Evolutionary conservation across 2,329 filamentous ascomycete genomes (phyloP).

Genomic region (Aspergillus sp.): DNA sequence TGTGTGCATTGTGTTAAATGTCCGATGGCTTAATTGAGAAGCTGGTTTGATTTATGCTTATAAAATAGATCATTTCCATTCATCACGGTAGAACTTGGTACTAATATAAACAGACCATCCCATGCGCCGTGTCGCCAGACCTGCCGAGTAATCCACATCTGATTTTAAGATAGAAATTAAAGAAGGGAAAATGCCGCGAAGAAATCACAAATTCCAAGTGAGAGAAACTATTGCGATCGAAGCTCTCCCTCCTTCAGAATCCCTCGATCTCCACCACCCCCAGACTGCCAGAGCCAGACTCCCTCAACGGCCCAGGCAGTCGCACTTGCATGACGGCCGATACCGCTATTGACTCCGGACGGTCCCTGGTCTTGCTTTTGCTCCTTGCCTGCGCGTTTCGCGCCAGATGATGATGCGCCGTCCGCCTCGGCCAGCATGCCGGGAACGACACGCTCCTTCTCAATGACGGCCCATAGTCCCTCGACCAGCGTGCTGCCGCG

Average conservation of each 20-base stretch:
- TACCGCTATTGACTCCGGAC: constrained; percentile 18
- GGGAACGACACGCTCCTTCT: constrained; percentile 74
- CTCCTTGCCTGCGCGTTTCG: constrained; percentile 40
- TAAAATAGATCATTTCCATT: background rate
- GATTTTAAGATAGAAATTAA: background rate
- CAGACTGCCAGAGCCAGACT: constrained; percentile 81
- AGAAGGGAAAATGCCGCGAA: background rate
- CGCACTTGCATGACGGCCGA: constrained; percentile 69
- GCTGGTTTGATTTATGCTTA: background rate
- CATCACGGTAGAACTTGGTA: background rate
- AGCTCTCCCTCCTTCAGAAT: constrained; percentile 36
- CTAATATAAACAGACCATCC: background rate
- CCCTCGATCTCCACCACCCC: constrained; percentile 52
- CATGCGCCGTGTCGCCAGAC: background rate
- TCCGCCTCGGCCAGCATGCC: constrained; percentile 74
- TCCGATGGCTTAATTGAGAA: background rate
- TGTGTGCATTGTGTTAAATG: background rate
- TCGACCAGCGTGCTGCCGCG: constrained; percentile 65
- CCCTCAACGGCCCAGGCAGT: constrained; percentile 85
- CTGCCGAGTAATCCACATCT: background rate
- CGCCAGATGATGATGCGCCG: constrained; percentile 25
- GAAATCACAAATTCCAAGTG: background rate
- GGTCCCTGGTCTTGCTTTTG: background rate
- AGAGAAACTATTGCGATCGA: constrained; percentile 24
- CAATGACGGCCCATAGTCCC: constrained; percentile 79